Percentiles rank a stretch among this genome's conserved stretches.
These are phyloP conservation scores for Helicostylum pulchrum DNA, from an alignment of 192 early-diverging fungal species.

Conservation along the genomic window DNA sequence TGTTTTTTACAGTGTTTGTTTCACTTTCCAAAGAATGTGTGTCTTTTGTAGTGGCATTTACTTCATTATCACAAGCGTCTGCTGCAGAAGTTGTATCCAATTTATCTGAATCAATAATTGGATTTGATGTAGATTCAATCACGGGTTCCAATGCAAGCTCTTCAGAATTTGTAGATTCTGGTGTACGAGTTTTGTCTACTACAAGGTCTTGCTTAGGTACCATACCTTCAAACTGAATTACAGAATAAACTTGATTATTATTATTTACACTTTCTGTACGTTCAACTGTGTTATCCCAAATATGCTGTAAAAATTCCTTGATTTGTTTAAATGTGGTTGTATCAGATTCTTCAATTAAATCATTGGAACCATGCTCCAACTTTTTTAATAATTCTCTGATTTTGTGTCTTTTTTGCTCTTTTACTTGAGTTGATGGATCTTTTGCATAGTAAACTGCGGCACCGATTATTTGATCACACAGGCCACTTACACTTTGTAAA, in stretches of 20 bases:
- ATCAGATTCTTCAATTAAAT: neutral
- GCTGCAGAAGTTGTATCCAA: too few species aligned
- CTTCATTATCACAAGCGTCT: too few species aligned
- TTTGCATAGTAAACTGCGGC: conserved; percentile 9
- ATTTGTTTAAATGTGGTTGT: conserved; percentile 14
- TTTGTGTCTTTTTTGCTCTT: neutral
- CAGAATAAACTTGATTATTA: neutral
- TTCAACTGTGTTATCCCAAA: conserved; percentile 10
- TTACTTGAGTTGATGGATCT: neutral
- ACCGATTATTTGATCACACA: conserved; percentile 14
- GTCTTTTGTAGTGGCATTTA: too few species aligned
- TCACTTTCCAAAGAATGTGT: too few species aligned
- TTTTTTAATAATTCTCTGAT: conserved; percentile 2
- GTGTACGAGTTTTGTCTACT: neutral
- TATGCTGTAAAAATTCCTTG: conserved; percentile 4
- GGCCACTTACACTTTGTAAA: neutral
- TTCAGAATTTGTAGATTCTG: too few species aligned
- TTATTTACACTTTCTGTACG: neutral
- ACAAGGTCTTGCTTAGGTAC: neutral
- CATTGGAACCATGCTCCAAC: neutral
- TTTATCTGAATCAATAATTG: too few species aligned
- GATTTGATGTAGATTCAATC: too few species aligned
- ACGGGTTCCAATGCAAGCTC: too few species aligned
- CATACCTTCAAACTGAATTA: neutral
- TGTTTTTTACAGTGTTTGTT: too few species aligned